These are phyloP conservation scores for Endothia cerciana DNA, from an alignment of 2,329 filamentous ascomycete species.

Conservation along the genomic window DNA sequence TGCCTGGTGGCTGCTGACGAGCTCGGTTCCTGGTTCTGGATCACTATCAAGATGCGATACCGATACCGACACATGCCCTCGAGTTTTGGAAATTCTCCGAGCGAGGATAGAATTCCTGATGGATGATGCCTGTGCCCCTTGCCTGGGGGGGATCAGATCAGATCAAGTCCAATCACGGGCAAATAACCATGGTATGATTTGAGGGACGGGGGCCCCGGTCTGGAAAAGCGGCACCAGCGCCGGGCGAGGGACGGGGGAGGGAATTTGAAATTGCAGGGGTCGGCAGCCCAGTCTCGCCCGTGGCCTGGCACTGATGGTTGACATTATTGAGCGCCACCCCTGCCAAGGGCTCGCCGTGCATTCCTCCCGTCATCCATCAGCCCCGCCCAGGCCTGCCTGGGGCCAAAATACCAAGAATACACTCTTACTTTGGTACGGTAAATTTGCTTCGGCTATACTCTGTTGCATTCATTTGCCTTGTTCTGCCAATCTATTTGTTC, in stretches of 20 bases:
- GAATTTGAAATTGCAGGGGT: conserved; percentile 28
- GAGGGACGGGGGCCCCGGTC: not conserved
- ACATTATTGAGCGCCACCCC: not conserved
- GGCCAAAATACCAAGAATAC: conserved; percentile 5
- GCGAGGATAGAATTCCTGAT: not conserved
- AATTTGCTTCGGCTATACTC: not conserved
- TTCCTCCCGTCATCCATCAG: conserved; percentile 4
- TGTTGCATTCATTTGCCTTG: conserved; percentile 3
- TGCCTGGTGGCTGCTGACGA: no score
- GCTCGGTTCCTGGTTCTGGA: no score
- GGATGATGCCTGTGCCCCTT: not conserved
- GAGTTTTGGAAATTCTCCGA: not conserved
- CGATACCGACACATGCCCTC: not conserved
- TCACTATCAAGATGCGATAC: not conserved
- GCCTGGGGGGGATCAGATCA: not conserved
- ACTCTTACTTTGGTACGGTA: not conserved
- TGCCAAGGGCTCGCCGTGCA: not conserved
- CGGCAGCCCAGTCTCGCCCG: conserved; percentile 14
- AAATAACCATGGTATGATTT: not conserved
- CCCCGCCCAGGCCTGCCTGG: no score
- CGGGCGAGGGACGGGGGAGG: conserved; percentile 21
- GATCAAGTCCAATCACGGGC: not conserved
- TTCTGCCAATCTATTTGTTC: not conserved
- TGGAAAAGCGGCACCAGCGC: conserved; percentile 5
- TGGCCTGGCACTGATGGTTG: not conserved